These are phyloP conservation scores for Geotrichum carabidarum DNA, from an alignment of 1,139 yeast genomes.

Conservation along the genomic window DNA sequence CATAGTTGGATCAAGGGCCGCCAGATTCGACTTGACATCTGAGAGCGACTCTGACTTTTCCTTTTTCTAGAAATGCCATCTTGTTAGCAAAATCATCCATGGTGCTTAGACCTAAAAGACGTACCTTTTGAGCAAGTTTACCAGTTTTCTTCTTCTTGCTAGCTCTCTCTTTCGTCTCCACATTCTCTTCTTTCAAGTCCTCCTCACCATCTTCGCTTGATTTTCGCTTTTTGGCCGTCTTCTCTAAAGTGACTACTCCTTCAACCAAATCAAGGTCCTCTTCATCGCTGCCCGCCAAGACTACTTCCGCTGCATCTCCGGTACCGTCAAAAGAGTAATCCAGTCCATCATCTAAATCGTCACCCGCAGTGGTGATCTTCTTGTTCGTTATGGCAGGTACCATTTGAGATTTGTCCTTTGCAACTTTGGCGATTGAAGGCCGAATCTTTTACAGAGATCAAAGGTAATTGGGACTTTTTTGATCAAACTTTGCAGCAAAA, in stretches of 20 bases:
- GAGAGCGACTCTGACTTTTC: constrained; percentile 57
- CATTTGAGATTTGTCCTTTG: background rate
- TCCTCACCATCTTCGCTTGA: constrained; percentile 19
- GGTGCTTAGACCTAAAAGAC: background rate
- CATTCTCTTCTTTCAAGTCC: constrained; percentile 21
- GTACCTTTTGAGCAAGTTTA: constrained; percentile 21
- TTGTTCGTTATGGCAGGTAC: background rate
- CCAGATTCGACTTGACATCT: constrained; percentile 47
- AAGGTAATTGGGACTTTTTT: background rate
- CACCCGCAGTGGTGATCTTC: constrained; percentile 35
- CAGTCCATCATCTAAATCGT: constrained; percentile 66
- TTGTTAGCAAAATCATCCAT: constrained; percentile 34
- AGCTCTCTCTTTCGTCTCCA: constrained; percentile 11
- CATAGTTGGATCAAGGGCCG: constrained; percentile 49
- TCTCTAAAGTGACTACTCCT: constrained; percentile 30
- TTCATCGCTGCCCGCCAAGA: constrained; percentile 28
- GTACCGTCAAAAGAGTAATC: constrained; percentile 48
- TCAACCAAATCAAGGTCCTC: constrained; percentile 36
- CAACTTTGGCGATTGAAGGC: background rate
- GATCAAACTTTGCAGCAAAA: background rate
- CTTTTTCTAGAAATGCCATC: constrained; percentile 45
- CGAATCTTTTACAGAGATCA: background rate
- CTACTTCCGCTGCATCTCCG: constrained; percentile 30
- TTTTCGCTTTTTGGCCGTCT: constrained; percentile 18
- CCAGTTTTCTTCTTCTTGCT: constrained; percentile 25